These are phyloP conservation scores for Cochlearia excelsa DNA, from an alignment of 345 rosid genomes.

Conservation along the genomic window DNA sequence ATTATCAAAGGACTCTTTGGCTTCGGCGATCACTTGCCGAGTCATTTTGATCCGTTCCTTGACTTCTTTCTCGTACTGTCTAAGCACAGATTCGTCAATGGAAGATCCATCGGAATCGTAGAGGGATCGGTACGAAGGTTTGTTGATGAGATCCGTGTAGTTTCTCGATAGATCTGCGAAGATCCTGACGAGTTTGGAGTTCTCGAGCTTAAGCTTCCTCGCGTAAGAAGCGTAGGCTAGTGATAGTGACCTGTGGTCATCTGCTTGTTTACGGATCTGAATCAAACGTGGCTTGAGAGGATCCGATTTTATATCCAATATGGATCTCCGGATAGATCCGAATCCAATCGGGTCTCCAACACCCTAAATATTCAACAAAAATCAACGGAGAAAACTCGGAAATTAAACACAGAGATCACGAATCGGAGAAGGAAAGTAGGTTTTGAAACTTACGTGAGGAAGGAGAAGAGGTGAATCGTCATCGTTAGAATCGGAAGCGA, in stretches of 20 bases:
- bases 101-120: conserved; percentile 58
- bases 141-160: conserved; percentile 74
- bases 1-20: conserved; percentile 91
- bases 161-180: conserved; percentile 85
- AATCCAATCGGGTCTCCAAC: conserved; percentile 38
- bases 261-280: conserved; percentile 96
- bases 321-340: conserved; percentile 68
- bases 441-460: conserved; percentile 46
- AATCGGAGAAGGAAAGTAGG: neutral
- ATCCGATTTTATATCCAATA: conserved; percentile 78
- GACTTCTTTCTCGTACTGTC: conserved; percentile 93
- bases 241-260: conserved; percentile 76
- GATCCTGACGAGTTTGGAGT: conserved; percentile 76
- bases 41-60: conserved; percentile 88
- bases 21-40: conserved; percentile 80
- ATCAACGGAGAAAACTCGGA: neutral
- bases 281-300: conserved; percentile 83
- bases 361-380: conserved; percentile 39
- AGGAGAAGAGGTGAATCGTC: conserved; percentile 39
- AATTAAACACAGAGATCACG: no score
- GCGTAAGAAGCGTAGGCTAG: conserved; percentile 91
- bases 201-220: conserved; percentile 91
- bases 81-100: conserved; percentile 63
- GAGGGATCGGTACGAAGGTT: conserved; percentile 59
- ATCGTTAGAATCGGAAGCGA: conserved; percentile 43